These are phyloP conservation scores for Plasmopara halstedii DNA, from an alignment of 352 stramenopile genomes.

Conservation along the genomic window DNA sequence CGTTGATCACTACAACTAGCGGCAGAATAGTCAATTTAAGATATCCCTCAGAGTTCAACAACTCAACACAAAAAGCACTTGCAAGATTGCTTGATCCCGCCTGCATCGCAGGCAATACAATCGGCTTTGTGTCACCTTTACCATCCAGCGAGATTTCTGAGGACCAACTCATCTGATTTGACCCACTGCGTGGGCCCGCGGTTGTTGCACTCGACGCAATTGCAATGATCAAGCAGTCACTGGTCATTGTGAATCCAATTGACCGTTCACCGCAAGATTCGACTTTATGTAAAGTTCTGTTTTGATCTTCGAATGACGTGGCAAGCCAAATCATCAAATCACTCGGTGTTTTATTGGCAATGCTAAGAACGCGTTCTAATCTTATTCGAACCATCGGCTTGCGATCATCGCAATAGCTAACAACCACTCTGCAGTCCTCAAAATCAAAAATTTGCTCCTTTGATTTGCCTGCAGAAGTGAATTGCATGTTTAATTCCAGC, in stretches of 20 bases:
- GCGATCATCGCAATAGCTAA: constrained; percentile 3
- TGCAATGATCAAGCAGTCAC: constrained; percentile 20
- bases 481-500: constrained; percentile 16
- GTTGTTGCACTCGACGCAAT: constrained; percentile 17
- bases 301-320: constrained; percentile 8
- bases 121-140: constrained; percentile 28
- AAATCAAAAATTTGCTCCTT: constrained; percentile 33
- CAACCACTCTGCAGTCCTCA: constrained; percentile 22
- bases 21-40: constrained; percentile 37
- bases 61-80: constrained; percentile 26
- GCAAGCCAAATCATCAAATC: constrained; percentile 15
- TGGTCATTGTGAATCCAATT: constrained; percentile 14
- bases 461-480: constrained; percentile 1
- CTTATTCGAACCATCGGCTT: constrained; percentile 27
- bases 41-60: constrained; percentile 24
- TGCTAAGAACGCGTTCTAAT: constrained; percentile 25
- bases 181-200: constrained; percentile 1
- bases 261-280: constrained; percentile 17
- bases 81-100: constrained; percentile 11
- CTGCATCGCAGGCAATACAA: constrained; percentile 12
- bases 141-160: constrained; percentile 20
- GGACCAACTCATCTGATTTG: constrained; percentile 17
- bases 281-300: constrained; percentile 5
- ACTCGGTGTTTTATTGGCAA: constrained; percentile 25
- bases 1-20: constrained; percentile 48